Conservation (phyloP, 345 rosid genomes). For the Euphorbia pulcherrima region DNA sequence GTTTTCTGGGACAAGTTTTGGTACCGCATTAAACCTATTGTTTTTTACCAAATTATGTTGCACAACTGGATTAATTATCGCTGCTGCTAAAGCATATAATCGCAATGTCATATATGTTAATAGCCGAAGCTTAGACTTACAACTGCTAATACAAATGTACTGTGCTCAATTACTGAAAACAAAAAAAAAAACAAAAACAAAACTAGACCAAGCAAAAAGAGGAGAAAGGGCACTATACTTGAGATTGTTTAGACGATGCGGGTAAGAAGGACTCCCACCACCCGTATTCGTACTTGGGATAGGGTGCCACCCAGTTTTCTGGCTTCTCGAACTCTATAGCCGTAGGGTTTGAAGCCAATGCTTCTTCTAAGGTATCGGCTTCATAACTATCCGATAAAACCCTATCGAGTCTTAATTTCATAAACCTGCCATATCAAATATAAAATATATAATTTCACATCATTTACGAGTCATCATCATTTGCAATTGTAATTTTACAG, state of each 20-base stretch:
- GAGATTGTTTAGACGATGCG: slow-evolving; percentile 40
- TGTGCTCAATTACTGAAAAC: no score
- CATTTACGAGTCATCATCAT: not conserved
- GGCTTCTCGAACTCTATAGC: slow-evolving; percentile 70
- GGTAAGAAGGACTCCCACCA: slow-evolving; percentile 96
- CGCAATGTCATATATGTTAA: not conserved
- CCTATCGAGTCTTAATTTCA: slow-evolving; percentile 93
- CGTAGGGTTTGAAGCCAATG: slow-evolving; percentile 68
- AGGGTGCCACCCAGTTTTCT: slow-evolving; percentile 90
- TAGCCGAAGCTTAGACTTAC: not conserved
- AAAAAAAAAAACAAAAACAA: not conserved
- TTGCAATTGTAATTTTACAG: no score
- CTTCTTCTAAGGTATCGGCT: slow-evolving; percentile 67
- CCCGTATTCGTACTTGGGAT: slow-evolving; percentile 80
- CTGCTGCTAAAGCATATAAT: slow-evolving; percentile 10
- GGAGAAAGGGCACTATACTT: slow-evolving; percentile 37
- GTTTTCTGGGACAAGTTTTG: no score
- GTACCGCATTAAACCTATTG: no score
- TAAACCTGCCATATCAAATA: no score
- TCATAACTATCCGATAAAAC: slow-evolving; percentile 72
- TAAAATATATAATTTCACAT: no score
- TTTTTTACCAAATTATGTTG: not conserved
- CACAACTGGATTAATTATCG: not conserved
- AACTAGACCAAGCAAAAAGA: slow-evolving; percentile 11
- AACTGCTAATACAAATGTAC: not conserved